A percentile compares a stretch with the other conserved stretches of the same genome.
phyloP scores from a whole-genome alignment of 805 yeast genomes.

The Lipomyces yamanashiensis region DNA sequence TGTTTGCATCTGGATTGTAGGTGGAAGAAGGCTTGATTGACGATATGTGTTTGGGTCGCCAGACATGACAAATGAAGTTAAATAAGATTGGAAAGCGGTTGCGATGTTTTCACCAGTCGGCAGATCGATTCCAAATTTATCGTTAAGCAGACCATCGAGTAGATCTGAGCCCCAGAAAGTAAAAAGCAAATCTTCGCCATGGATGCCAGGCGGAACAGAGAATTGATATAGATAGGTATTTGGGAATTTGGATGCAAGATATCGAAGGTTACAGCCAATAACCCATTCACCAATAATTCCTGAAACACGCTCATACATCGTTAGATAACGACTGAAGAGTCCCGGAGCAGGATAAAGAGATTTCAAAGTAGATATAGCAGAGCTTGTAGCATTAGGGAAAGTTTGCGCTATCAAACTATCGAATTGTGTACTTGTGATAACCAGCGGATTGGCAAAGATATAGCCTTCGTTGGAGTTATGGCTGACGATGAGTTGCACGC shows the following conservation, averaged over 20 bases:
- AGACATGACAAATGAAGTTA: not conserved
- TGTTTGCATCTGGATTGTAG: not conserved
- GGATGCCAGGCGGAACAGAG: constrained; percentile 27
- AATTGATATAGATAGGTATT: constrained; percentile 12
- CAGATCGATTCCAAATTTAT: not conserved
- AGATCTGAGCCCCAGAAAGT: constrained; percentile 24
- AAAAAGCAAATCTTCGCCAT: constrained; percentile 21
- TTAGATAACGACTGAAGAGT: not conserved
- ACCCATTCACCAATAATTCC: constrained; percentile 25
- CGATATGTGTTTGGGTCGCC: constrained; percentile 5
- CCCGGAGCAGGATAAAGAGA: constrained; percentile 8
- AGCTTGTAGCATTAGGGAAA: constrained; percentile 21
- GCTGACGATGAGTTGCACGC: constrained; percentile 22
- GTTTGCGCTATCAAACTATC: constrained; percentile 1
- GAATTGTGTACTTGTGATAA: constrained; percentile 7
- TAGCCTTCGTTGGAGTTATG: constrained; percentile 29
- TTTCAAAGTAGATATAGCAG: not conserved
- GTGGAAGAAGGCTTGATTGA: not conserved
- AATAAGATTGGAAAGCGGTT: not conserved
- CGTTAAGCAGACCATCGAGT: not conserved
- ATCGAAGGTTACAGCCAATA: constrained; percentile 14
- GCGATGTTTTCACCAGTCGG: not conserved
- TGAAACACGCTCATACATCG: constrained; percentile 9
- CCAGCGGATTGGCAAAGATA: constrained; percentile 23
- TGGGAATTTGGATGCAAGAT: constrained; percentile 14